A percentile compares a stretch with the other conserved stretches of the same genome.
Conservation (phyloP, 768 basidiomycete genomes). For the Megacollybia marginata region DNA sequence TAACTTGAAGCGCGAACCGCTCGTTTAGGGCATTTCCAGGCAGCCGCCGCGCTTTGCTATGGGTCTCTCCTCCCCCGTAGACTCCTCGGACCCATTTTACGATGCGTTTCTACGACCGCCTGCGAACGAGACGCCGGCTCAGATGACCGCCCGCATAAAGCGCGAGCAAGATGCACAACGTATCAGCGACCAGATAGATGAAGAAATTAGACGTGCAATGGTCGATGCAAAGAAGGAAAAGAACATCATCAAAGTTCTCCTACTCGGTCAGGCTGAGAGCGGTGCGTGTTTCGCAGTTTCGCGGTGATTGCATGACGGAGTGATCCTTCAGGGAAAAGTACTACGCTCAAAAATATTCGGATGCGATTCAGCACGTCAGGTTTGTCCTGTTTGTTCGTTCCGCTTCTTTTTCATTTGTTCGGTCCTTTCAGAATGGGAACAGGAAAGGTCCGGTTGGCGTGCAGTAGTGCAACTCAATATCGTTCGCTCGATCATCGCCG, state of each 20-base stretch:
- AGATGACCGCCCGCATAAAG: slow-evolving; percentile 37
- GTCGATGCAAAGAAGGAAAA: slow-evolving; percentile 35
- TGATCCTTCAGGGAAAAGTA: slow-evolving; percentile 53
- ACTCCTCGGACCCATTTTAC: slow-evolving; percentile 30
- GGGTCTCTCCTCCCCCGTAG: too few relatives aligned
- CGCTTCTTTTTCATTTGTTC: slow-evolving; percentile 55
- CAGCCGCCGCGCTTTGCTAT: too few relatives aligned
- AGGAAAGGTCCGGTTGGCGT: slow-evolving; percentile 69
- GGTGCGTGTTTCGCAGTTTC: slow-evolving; percentile 31
- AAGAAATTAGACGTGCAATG: slow-evolving; percentile 44
- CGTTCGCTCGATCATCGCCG: slow-evolving; percentile 59
- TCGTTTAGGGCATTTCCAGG: too few relatives aligned
- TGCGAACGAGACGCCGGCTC: slow-evolving; percentile 42
- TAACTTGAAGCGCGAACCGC: too few relatives aligned
- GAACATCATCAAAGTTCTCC: slow-evolving; percentile 45
- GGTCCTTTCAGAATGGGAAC: slow-evolving; percentile 52
- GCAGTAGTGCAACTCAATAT: slow-evolving; percentile 76
- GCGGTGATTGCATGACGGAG: background rate
- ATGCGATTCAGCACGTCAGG: background rate
- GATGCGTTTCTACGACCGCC: slow-evolving; percentile 39
- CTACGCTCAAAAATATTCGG: slow-evolving; percentile 55
- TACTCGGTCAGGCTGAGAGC: slow-evolving; percentile 63
- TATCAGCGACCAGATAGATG: slow-evolving; percentile 52
- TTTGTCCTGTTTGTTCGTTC: background rate
- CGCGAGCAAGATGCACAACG: slow-evolving; percentile 41